Evolutionary conservation across 2,329 filamentous ascomycete species (phyloP), one percentile per base, ranked within the genome.

Genomic region (Alternaria triticina): DNA sequence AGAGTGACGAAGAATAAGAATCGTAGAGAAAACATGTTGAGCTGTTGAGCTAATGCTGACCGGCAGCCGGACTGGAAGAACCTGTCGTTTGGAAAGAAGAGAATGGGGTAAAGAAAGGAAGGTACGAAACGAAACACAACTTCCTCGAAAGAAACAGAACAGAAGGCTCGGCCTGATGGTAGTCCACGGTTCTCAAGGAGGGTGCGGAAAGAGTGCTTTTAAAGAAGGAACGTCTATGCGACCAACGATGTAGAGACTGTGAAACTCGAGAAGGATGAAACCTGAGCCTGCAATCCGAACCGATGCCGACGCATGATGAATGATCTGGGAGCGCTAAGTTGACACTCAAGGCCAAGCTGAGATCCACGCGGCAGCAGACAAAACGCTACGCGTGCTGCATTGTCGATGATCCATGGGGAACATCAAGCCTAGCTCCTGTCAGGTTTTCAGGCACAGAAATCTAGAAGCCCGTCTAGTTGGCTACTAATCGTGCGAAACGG

Each of bases 1-100:
- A 88, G 76, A 75, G 83, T 81, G 66, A 86, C 72, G 62, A 86
- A 71, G 67, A 83, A 70, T 57, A 83, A 66, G 56, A 82, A 61
- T 33, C 74, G 66, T 51, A 76, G 68, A 55, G 76, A 77, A 65
- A 76, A 67, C 78, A 81, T 81, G 61, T 64, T 79, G 74, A 59
- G 65, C 52, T 81, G 61, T 64, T 79, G 74, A 59, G 65, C 52
- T 59, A 61, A 77, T 70, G 77, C 77, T 79, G 77, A 73, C 77
- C 77, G 76, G 77, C 77, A 79, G 77, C 76, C 66, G 68, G 69
- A 77, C 70, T 71, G 72, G 61, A 62, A 62, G 33, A 58, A 56
- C 28, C 57, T 61, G 50, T 69, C 60, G 68, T 63, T 59, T 61
- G 59, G 68, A 67, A 71, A 66, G 62, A 60, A 66, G 64, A 69